A percentile compares a stretch with the other conserved stretches of the same genome.
phyloP scores from a whole-genome alignment of 2,329 filamentous ascomycete genomes.

The Hymenoscyphus salicellus region DNA sequence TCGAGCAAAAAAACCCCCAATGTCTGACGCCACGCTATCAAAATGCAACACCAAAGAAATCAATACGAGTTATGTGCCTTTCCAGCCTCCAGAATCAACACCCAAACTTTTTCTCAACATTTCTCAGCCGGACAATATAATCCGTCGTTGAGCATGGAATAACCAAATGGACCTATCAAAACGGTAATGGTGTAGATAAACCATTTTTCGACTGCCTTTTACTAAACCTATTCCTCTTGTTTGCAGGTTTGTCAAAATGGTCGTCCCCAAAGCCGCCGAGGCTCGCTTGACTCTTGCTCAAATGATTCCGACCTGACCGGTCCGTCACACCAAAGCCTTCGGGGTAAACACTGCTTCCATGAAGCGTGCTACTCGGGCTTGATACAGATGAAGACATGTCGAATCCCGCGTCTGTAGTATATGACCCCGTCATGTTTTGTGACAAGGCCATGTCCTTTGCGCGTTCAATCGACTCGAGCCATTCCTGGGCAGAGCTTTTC shows the following conservation, averaged over 20 bases:
- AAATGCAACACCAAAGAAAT: not conserved
- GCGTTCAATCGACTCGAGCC: slow-evolving; percentile 84
- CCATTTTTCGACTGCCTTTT: slow-evolving; percentile 92
- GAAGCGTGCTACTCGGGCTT: slow-evolving; percentile 70
- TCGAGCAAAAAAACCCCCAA: not conserved
- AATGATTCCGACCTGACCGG: slow-evolving; percentile 53
- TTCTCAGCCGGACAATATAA: not conserved
- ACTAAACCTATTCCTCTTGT: slow-evolving; percentile 71
- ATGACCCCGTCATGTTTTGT: slow-evolving; percentile 64
- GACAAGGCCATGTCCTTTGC: slow-evolving; percentile 81
- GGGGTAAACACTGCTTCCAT: slow-evolving; percentile 53
- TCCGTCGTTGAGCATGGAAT: not conserved
- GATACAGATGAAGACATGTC: slow-evolving; percentile 70
- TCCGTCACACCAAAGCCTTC: slow-evolving; percentile 52
- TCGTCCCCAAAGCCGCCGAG: slow-evolving; percentile 42
- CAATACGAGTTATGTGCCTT: not conserved
- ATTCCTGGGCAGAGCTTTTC: slow-evolving; percentile 76
- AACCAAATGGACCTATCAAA: not conserved
- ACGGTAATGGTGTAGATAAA: slow-evolving; percentile 79
- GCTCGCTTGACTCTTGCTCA: slow-evolving; percentile 58
- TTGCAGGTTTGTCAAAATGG: slow-evolving; percentile 37
- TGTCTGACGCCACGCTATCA: slow-evolving; percentile 1
- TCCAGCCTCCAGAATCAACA: not conserved
- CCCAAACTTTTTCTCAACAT: slow-evolving; percentile 1
- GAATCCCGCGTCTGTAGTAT: slow-evolving; percentile 64